Evolutionary conservation across 2,329 filamentous ascomycete species (phyloP), one percentile per base, ranked within the genome.

Genomic region (Colletotrichum acutatum): DNA sequence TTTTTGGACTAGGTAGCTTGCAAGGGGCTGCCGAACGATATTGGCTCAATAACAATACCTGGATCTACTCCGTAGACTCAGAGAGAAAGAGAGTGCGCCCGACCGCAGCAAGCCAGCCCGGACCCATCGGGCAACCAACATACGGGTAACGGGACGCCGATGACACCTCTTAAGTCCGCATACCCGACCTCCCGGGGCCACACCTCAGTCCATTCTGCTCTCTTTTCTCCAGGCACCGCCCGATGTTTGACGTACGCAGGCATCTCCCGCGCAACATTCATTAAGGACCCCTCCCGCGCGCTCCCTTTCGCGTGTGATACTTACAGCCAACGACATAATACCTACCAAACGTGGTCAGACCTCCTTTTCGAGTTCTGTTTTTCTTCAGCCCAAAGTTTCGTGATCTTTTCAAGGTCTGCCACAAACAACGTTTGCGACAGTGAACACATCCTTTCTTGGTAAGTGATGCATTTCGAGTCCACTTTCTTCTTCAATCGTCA

Each of bases 211-310:
- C 60, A 42, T 34, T 16, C 14, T 68, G 26, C 49, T 65, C 53
- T 69, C 54, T 53, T 59, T 59, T 59, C 59, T 71, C 71, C 71
- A 71, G 56, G 60, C 71, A 73, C 60, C 49, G 46, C 67, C 71
- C 60, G 37, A 37, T 52, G 54, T 54, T 57, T 69, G 69, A 69
- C 69, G 58, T 72, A 64, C 30, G 24, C 52, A 49, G 32, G 54
- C 66, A 46, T 53, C 32, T 49, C 26, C 24, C 19, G 30, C 34
- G 26, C 53, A 28, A 42, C 34, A 61, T 66, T 70, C 61, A 73
- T 66, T 61, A 73, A 66, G 26, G 56, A 42, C 37, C 16, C 37
- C 24, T 42, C 30, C 22, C 24, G 49, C 22, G 53, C 24, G 42
- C 62, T 24, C 62, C 19, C 62, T 7, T 19, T 8, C 26, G 28